These are phyloP conservation scores for Erodium moschatum DNA, from an alignment of 441 rosid genomes.

Conservation along the genomic window DNA sequence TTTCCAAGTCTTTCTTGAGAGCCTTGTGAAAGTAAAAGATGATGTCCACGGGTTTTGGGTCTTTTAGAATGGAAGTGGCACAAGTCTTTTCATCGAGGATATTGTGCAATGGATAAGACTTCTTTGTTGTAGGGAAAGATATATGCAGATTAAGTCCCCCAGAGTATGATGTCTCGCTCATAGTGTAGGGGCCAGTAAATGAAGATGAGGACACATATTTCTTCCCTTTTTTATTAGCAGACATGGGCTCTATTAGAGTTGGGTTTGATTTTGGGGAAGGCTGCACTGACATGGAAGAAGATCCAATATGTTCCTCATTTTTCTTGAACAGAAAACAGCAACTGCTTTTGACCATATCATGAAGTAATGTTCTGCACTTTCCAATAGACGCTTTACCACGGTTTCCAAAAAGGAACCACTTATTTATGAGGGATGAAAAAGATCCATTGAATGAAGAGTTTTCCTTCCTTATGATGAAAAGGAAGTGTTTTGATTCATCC, in stretches of 20 bases:
- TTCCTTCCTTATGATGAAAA: constrained; percentile 35
- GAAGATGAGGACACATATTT: constrained; percentile 22
- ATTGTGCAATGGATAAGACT: constrained; percentile 21
- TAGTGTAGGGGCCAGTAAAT: constrained; percentile 22
- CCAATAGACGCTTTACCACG: constrained; percentile 48
- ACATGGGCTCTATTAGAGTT: constrained; percentile 19
- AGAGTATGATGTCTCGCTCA: constrained; percentile 35
- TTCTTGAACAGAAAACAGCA: constrained; percentile 32
- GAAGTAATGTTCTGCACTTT: constrained; percentile 42
- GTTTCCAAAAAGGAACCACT: constrained; percentile 53
- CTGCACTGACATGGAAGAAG: constrained; percentile 22
- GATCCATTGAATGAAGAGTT: constrained; percentile 27
- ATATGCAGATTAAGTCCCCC: constrained; percentile 41
- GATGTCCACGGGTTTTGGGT: constrained; percentile 57
- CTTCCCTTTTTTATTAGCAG: constrained; percentile 22
- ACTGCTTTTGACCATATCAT: constrained; percentile 37
- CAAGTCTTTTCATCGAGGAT: constrained; percentile 25
- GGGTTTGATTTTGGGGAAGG: constrained; percentile 24
- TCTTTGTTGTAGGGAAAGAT: constrained; percentile 31
- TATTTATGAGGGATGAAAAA: constrained; percentile 44
- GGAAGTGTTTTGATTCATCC: constrained; percentile 45
- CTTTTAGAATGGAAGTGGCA: constrained; percentile 24
- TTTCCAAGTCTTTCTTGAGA: constrained; percentile 59
- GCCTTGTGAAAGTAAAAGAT: constrained; percentile 85
- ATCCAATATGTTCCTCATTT: constrained; percentile 30